Base-by-base conservation (phyloP, 805 yeast genomes). In the Candida nemodendra region DNA sequence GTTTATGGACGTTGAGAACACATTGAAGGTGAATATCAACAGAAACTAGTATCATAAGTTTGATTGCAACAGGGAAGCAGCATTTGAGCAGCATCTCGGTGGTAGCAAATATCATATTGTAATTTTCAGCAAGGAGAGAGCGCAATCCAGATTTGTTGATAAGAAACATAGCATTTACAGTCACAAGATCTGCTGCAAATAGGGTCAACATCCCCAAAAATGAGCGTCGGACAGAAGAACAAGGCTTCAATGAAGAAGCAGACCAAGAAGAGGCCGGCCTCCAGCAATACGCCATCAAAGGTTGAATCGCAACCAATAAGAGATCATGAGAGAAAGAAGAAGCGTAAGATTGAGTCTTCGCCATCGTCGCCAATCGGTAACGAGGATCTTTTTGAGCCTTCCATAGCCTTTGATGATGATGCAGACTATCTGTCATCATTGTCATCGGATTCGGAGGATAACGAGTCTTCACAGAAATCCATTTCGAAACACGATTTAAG, bases 401-500 rank as follows among this genome's bases (percentile, higher is more conserved):
- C 36, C 25, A 9, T 25, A 12, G 7, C 34, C 15, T 16, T 21
- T 5, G 27, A 30, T 19, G 28, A 35, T 15, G 28, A 35, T 15
- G 41, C 27, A 4, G 30, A 36, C 15, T 25, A 28, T 7, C 11
- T 21, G 11, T 21, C 24, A 11, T 21, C 24, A 11, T 8, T 21
- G 24, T 21, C 24, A 8, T 21, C 24, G 24, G 24, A 35, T 4
- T 36, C 18, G 4, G 39, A 38, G n/a, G 45, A 40, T 9, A 45
- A 28, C 9, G 32, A 27, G 3, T 13, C 15, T 4, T 38, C 32
- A 9, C 22, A 32, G 27, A 34, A 29, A n/a, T 27, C 42, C 5
- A 22, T 48, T 16, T 42, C 57, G 1, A 47, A 51, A 27, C 41
- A 47, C 11, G 54, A 53, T 30, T 27, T 54, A 23, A 39, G 53